A percentile compares a stretch with the other conserved stretches of the same genome.
Conservation (phyloP, 306 rosid genomes). For the Herpetospermum pedunculosum region DNA sequence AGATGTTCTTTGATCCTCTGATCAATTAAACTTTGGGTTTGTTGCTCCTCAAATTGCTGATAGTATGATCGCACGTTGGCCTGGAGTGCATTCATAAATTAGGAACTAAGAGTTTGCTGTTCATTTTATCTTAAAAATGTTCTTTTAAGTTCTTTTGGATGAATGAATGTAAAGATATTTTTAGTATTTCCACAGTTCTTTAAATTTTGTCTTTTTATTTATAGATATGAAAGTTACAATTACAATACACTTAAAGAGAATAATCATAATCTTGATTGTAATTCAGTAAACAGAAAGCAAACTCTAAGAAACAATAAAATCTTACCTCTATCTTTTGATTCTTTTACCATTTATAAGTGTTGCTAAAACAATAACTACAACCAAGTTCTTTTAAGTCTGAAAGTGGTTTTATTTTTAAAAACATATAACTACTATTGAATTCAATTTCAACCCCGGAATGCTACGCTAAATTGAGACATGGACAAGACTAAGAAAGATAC, state of each 20-base stretch:
- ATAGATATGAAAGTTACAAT: background rate
- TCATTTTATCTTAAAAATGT: no score
- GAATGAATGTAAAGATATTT: background rate
- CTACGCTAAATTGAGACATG: background rate
- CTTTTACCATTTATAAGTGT: background rate
- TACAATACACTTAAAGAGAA: background rate
- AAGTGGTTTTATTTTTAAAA: background rate
- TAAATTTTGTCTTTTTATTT: background rate
- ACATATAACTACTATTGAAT: background rate
- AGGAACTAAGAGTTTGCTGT: background rate
- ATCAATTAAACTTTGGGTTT: conserved; percentile 86
- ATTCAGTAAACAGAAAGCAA: background rate
- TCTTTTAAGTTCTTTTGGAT: background rate
- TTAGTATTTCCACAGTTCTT: background rate
- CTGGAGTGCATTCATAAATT: conserved; percentile 19
- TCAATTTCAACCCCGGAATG: background rate
- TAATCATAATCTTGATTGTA: background rate
- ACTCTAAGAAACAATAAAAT: background rate
- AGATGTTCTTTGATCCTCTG: conserved; percentile 96
- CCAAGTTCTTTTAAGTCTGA: background rate
- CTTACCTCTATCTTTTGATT: background rate
- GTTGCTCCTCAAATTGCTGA: conserved; percentile 95
- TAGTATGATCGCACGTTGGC: conserved; percentile 83
- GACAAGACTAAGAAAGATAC: conserved; percentile 16
- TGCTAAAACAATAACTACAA: background rate